Evolutionary conservation across 1,284 basidiomycete species (phyloP), one percentile per base, ranked within the genome.

Genomic region (Irpex lacteus): DNA sequence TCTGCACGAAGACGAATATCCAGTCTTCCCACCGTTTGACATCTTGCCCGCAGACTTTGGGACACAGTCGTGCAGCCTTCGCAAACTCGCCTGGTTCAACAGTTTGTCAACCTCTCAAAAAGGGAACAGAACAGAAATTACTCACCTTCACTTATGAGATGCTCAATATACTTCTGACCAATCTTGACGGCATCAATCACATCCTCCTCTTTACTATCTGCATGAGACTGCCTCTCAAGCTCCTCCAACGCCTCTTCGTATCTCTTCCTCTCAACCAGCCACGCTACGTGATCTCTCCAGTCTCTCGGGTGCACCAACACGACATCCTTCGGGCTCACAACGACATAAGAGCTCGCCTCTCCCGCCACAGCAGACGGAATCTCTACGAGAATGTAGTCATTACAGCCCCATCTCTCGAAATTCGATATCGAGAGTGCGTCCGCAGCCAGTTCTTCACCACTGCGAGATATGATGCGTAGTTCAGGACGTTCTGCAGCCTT

Each of bases 1-100:
- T 88, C 74, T 96, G 90, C 0, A 92, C 92, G 73, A 98, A 98
- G 7, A 88, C 80, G 72, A 98, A 97, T 73, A 98, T 93, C 91
- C 94, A 98, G 71, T 92, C 88, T 74, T 98, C 96, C 98, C 98
- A 99, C 15, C 86, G 85, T 68, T 88, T 88, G 4, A 83, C 79
- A 70, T 98, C 88, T 40, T 87, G 85, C 0, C 86, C 90, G 65
- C 98, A 91, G 0, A 98, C 94, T 72, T 93, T 94, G 0, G 94
- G 90, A 65, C 91, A 92, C n/a, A 97, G 78, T 13, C 83, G 79
- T 0, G 97, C 97, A 0, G 98, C 97, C 70, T 92, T 92, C 3
- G 76, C 79, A 69, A 87, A 98, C 60, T 96, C 85, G 36, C 87
- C 94, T 93, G 70, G 40, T 2, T 55, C 58, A 44, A 13, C 40